Evolutionary conservation across 2,329 filamentous ascomycete species (phyloP).

Genomic region (Colletotrichum sp.): DNA sequence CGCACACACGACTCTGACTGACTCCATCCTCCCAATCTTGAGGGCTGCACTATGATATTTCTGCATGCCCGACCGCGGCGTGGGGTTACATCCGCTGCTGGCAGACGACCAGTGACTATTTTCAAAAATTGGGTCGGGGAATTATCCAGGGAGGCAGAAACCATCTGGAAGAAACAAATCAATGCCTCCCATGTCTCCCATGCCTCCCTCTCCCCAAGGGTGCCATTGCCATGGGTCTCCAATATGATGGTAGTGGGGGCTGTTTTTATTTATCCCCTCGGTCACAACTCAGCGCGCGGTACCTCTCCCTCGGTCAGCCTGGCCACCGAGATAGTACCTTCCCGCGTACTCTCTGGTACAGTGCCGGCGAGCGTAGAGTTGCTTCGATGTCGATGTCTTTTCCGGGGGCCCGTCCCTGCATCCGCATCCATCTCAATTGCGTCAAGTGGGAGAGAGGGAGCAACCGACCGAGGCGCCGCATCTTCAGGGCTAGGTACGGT

Average conservation of each 20-base stretch:
- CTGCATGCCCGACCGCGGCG: neutral
- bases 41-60: neutral
- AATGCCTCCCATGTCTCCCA: neutral
- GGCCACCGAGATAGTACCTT: neutral
- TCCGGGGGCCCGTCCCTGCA: conserved; percentile 1
- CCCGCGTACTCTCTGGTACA: neutral
- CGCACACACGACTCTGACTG: neutral
- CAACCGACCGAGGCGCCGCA: neutral
- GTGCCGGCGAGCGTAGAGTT: neutral
- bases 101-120: neutral
- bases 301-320: neutral
- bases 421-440: neutral
- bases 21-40: neutral
- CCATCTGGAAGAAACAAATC: conserved; percentile 12
- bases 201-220: neutral
- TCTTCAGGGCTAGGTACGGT: neutral
- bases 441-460: neutral
- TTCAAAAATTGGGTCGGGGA: neutral
- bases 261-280: neutral
- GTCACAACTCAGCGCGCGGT: neutral
- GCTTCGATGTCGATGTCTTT: neutral
- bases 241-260: neutral
- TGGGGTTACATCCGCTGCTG: neutral
- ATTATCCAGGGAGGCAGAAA: neutral
- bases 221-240: neutral